Evolutionary conservation across 768 basidiomycete genomes (phyloP), one percentile per base, ranked within the genome.

Genomic region (Cystoderma amianthinum): DNA sequence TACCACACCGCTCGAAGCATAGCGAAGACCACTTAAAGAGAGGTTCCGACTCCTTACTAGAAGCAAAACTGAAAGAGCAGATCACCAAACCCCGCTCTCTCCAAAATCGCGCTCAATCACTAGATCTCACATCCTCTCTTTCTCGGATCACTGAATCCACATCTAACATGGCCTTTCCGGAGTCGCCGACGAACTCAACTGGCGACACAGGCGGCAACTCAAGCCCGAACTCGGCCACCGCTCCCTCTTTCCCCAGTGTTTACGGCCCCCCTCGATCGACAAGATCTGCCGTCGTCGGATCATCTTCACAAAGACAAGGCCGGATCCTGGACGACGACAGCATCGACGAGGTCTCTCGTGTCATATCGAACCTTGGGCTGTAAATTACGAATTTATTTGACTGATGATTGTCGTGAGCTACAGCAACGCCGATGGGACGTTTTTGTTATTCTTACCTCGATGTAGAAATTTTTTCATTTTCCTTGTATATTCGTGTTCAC

Each of bases 91-190:
- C 87, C 3, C 82, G 89, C 36, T 84, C 87, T 3, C 64, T 91
- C 47, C 82, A 82, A 46, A 89, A 89, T 51, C 84, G 91, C 13
- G 91, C 91, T 0, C 91, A 94, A 57, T 89, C 85, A 3, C 80
- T 95, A 36, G 91, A 95, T 56, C 66, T 95, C 48, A 90, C 86
- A 0, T 80, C 80, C 49, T 91, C 90, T 4, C 72, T 92, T 21
- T 82, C 80, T n/a, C 81, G 80, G 41, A 88, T 90, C 50, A 79
- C 80, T 3, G 88, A 88, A 53, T 72, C 79, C 15, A n/a, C n/a
- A n/a, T 56, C 79, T 41, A 68, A 74, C 39, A 63, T 81, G 34
- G 73, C 76, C 18, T 80, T 76, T 28, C 85, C 86, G 1, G 85
- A 88, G 38, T 91, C 87, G 1, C 87, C 87, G 1, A 87, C 85